These are phyloP conservation scores for Thelephora ganbajun DNA, from an alignment of 768 basidiomycete species.

Conservation along the genomic window DNA sequence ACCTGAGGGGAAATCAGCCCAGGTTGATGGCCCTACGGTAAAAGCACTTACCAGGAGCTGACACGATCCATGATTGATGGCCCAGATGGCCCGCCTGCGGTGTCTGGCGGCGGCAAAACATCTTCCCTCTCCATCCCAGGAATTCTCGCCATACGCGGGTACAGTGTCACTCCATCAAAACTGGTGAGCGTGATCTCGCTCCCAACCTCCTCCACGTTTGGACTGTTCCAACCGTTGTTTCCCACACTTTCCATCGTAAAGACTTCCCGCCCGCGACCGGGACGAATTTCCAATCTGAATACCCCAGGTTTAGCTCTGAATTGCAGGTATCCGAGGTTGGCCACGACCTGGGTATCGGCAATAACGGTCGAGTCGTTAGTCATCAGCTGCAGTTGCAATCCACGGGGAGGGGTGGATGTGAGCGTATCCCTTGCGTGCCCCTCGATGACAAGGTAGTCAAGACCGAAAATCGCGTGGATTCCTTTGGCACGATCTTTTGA, in stretches of 20 bases:
- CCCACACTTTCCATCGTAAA: slow-evolving; percentile 79
- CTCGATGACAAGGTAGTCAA: slow-evolving; percentile 87
- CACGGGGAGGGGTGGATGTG: slow-evolving; percentile 64
- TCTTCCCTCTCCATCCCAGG: slow-evolving; percentile 74
- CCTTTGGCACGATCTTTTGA: slow-evolving; percentile 35
- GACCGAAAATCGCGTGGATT: slow-evolving; percentile 68
- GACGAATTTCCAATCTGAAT: slow-evolving; percentile 69
- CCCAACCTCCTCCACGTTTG: slow-evolving; percentile 50
- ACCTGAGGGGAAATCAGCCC: no score
- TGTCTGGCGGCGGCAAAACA: slow-evolving; percentile 42
- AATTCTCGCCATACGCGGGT: slow-evolving; percentile 58
- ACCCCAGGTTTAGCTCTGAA: slow-evolving; percentile 90
- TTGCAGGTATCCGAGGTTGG: slow-evolving; percentile 92
- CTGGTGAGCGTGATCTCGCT: slow-evolving; percentile 70
- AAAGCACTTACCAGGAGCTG: slow-evolving; percentile 32
- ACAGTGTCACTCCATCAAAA: slow-evolving; percentile 84
- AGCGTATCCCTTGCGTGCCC: slow-evolving; percentile 77
- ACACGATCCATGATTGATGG: slow-evolving; percentile 28
- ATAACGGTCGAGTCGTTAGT: slow-evolving; percentile 28
- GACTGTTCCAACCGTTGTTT: slow-evolving; percentile 81
- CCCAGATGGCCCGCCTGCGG: slow-evolving; percentile 7
- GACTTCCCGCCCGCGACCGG: slow-evolving; percentile 69
- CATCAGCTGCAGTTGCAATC: slow-evolving; percentile 76
- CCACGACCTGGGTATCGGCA: slow-evolving; percentile 86
- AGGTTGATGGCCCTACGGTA: neutral